Conservation (phyloP, 108 stramenopile species). For the Skeletonema costatum region DNA sequence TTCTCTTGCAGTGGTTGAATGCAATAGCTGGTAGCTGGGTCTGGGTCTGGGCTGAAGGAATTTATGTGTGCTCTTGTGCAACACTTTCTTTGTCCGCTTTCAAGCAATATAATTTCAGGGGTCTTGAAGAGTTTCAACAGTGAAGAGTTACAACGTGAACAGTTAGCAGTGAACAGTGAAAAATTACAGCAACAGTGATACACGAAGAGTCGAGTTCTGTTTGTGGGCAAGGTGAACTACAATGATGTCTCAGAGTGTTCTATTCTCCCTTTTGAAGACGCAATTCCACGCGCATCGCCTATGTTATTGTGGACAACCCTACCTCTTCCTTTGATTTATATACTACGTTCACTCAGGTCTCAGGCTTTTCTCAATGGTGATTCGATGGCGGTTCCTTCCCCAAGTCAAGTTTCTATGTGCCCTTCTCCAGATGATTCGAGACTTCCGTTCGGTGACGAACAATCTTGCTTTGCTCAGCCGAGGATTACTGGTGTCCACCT, state of each 20-base stretch:
- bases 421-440: neutral
- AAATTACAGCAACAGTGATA: neutral
- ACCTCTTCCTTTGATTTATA: neutral
- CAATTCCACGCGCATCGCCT: slow-evolving; percentile 2
- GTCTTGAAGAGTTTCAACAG: neutral
- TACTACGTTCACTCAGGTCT: neutral
- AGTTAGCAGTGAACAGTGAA: neutral
- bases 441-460: neutral
- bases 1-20: neutral
- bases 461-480: neutral
- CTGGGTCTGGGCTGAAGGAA: neutral
- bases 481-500: neutral
- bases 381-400: neutral
- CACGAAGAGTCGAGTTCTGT: neutral
- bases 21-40: neutral
- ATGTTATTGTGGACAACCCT: neutral
- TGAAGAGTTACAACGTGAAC: neutral
- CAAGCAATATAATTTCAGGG: neutral
- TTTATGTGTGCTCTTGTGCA: neutral
- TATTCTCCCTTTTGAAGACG: slow-evolving; percentile 1
- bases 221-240: neutral
- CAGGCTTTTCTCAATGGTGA: neutral
- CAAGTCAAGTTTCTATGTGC: neutral
- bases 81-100: neutral
- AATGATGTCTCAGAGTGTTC: neutral